Evolutionary conservation across 2,329 filamentous ascomycete genomes (phyloP), one percentile per base, ranked within the genome.

Genomic region (Trichoderma brevicompactum): DNA sequence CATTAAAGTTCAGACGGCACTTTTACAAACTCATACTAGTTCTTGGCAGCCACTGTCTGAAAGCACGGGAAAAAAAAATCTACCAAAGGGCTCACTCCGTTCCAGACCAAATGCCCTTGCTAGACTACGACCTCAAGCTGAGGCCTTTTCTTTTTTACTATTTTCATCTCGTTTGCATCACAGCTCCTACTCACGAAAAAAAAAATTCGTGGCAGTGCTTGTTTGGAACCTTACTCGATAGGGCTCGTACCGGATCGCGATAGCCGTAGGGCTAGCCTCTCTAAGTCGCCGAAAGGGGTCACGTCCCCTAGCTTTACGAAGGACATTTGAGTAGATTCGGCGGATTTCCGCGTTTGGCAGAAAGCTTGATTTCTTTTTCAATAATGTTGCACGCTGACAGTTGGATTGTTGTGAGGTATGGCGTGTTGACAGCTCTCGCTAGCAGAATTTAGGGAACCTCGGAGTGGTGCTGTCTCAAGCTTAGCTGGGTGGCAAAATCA

Each of bases 1-100:
- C 60, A 19, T 63, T 63, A 63, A 19, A 63, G 60, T 63, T 63
- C 60, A 63, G 49, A 23, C 50, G 59, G 59, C 49, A 63, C 60
- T 46, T 62, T 54, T 36, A 43, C 48, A 62, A 59, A 52, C 28
- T 43, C 23, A 34, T 44, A 53, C 59, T 53, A 63, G 40, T 19
- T 23, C 23, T 19, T 13, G 36, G 7, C 15, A 52, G 46, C n/a
- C 48, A 28, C n/a, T 38, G 41, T 59, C 55, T 41, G 12, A 60
- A 32, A 40, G 17, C 19, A 23, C 38, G 7, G n/a, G 17, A n/a
- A 41, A 36, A 49, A 49, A 15, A 12, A 15, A 23, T 17, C 5
- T 17, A 23, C 34, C 43, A n/a, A 17, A 32, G 28, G 28, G 19
- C 23, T 49, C 56, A 44, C 56, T 19, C 10, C 13, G 28, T 62